These are phyloP conservation scores for Primulina eburnea DNA, from an alignment of 257 asterid genomes.

Conservation along the genomic window DNA sequence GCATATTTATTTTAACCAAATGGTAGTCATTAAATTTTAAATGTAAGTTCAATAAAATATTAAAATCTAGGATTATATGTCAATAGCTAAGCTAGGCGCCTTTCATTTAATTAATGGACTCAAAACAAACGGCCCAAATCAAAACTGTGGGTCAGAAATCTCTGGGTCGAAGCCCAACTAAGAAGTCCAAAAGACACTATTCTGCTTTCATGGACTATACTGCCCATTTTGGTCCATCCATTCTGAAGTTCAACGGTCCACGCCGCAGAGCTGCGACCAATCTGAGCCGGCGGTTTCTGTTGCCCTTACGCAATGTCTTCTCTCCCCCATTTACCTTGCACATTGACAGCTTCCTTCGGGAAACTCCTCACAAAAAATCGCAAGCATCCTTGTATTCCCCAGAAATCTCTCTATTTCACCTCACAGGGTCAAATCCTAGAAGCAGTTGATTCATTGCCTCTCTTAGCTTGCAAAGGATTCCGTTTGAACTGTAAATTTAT, in stretches of 20 bases:
- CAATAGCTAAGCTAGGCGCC: too few species aligned
- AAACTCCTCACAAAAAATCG: conserved; percentile 24
- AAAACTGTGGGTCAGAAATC: not conserved
- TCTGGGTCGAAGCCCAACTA: not conserved
- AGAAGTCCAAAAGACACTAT: not conserved
- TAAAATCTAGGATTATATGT: too few species aligned
- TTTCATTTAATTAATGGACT: too few species aligned
- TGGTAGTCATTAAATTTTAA: too few species aligned
- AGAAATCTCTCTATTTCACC: conserved; percentile 37
- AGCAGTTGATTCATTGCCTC: conserved; percentile 53
- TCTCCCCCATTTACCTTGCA: conserved; percentile 19
- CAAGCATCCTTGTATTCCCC: conserved; percentile 44
- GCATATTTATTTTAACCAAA: too few species aligned
- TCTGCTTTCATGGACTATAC: not conserved
- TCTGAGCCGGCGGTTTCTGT: conserved; percentile 45
- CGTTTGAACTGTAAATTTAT: conserved; percentile 41
- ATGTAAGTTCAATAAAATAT: too few species aligned
- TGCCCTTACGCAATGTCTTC: conserved; percentile 51
- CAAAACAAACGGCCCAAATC: too few species aligned
- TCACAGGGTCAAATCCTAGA: conserved; percentile 51
- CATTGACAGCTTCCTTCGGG: conserved; percentile 10
- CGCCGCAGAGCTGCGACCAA: conserved; percentile 28
- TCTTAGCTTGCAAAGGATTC: conserved; percentile 50
- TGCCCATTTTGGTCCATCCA: not conserved
- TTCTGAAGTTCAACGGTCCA: conserved; percentile 27